Base-by-base conservation (phyloP, 2,329 filamentous ascomycete genomes). In the Aureobasidium zeae region DNA sequence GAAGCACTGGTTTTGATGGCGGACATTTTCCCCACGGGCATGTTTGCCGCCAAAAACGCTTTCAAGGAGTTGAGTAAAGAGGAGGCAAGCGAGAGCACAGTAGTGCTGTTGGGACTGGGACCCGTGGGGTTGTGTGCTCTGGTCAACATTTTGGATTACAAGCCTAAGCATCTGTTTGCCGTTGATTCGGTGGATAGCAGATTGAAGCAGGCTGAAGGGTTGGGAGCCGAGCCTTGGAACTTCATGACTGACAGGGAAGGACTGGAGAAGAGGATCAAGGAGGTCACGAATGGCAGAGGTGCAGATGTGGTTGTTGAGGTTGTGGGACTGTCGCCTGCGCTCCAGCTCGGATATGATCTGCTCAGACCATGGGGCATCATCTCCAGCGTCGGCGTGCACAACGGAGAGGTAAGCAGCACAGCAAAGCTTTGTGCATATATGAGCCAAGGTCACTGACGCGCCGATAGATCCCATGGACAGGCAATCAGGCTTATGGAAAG, bases 11-110 rank as follows among this genome's bases (percentile, higher is more conserved):
- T 93, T 5, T 72, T 94, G 19, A 94, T 94, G 87, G 86, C 85
- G 12, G 87, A 94, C 58, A 93, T 94, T 55, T 94, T 91, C 63
- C 87, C 87, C 21, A 73, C 70, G 0, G 84, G 88, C 6, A 94
- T 78, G 65, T 94, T 88, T 54, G 87, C 85, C 5, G 84, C 84
- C 4, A 72, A 74, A 46, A 91, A 86, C 56, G 88, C 79, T 5
- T 81, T 94, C 61, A 75, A 76, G 46, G 65, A 80, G 56, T 70
- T 81, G 28, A 69, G 65, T 11, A 55, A 57, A 11, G 71, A 77
- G 48, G 70, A 79, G 45, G 74, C 81, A 39, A 63, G 70, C 13
- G 75, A 85, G 34, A 76, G 79, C 48, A 84, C 81, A 0, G 79
- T 86, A 0, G 83, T 93, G 1, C 67, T 94, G 15, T 76, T 94